Percentiles rank a stretch among this genome's conserved stretches.
phyloP scores from a whole-genome alignment of 202 grass and related monocot species.

The Hordeum pubiflorum region DNA sequence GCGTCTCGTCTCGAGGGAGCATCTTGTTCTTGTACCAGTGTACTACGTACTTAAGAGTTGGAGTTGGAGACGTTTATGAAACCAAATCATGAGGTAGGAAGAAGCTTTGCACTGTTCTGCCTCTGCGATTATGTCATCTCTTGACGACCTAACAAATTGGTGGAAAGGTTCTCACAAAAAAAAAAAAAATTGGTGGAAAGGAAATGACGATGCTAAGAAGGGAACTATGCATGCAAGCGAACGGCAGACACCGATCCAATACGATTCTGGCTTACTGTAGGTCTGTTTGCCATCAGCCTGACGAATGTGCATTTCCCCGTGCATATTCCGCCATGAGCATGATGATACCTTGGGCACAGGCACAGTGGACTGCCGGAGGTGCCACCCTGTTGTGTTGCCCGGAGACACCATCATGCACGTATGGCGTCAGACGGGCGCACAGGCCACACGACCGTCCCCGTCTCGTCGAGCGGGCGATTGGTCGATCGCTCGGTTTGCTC shows the following conservation, averaged over 20 bases:
- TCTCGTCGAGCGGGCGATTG: background rate
- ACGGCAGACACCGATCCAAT: background rate
- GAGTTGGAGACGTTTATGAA: background rate
- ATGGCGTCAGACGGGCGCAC: constrained; percentile 10
- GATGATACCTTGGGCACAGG: background rate
- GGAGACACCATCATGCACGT: constrained; percentile 6
- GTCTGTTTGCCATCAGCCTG: background rate
- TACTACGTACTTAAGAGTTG: background rate
- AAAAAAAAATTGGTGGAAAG: no score
- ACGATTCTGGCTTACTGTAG: background rate
- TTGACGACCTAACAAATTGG: background rate
- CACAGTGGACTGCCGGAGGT: constrained; percentile 1
- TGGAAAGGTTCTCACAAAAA: no score
- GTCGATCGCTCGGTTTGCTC: background rate
- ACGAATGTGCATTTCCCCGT: background rate
- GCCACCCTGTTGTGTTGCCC: background rate
- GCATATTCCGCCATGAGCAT: background rate
- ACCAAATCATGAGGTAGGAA: background rate
- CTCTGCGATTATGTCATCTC: background rate
- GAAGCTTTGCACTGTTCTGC: background rate
- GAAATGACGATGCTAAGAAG: no score
- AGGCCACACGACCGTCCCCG: background rate
- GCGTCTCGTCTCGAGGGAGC: background rate
- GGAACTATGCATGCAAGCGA: background rate
- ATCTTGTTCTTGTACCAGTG: background rate